phyloP scores from a whole-genome alignment of 75 land plant species.

The Picea glauca region DNA sequence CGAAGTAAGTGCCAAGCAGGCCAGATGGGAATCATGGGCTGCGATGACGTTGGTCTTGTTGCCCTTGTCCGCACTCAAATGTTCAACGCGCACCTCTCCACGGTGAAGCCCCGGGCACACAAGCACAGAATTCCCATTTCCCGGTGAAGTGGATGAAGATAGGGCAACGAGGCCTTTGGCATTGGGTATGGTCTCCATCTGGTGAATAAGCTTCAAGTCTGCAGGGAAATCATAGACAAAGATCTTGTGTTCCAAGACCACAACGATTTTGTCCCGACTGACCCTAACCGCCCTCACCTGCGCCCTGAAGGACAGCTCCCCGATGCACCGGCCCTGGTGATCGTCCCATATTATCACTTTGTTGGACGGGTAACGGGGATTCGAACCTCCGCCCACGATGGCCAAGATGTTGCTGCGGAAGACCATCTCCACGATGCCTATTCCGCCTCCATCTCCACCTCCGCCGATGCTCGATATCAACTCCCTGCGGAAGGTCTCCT shows the following conservation, averaged over 20 bases:
- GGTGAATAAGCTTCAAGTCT: constrained; percentile 58
- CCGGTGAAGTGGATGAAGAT: constrained; percentile 23
- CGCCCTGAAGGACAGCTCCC: constrained; percentile 64
- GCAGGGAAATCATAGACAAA: constrained; percentile 60
- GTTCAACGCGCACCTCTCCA: constrained; percentile 74
- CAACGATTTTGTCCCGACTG: constrained; percentile 55
- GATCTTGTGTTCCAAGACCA: constrained; percentile 62
- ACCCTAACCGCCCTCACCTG: constrained; percentile 56
- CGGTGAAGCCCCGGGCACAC: constrained; percentile 72
- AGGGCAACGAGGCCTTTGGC: constrained; percentile 62
- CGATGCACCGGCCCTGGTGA: constrained; percentile 68
- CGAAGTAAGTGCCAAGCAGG: constrained; percentile 54
- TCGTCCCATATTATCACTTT: constrained; percentile 90
- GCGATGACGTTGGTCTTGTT: constrained; percentile 37
- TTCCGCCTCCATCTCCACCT: constrained; percentile 23
- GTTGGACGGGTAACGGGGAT: constrained; percentile 54
- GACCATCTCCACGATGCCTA: constrained; percentile 63
- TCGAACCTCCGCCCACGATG: constrained; percentile 63
- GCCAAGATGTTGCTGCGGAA: constrained; percentile 67
- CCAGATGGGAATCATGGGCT: constrained; percentile 73
- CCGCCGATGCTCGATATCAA: constrained; percentile 9
- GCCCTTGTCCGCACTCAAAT: constrained; percentile 12
- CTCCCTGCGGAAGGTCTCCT: constrained; percentile 58
- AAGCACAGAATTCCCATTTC: constrained; percentile 30
- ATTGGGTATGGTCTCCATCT: constrained; percentile 70